Evolutionary conservation across 108 stramenopile species (phyloP).

Genomic region (Nitzschia putrida): DNA sequence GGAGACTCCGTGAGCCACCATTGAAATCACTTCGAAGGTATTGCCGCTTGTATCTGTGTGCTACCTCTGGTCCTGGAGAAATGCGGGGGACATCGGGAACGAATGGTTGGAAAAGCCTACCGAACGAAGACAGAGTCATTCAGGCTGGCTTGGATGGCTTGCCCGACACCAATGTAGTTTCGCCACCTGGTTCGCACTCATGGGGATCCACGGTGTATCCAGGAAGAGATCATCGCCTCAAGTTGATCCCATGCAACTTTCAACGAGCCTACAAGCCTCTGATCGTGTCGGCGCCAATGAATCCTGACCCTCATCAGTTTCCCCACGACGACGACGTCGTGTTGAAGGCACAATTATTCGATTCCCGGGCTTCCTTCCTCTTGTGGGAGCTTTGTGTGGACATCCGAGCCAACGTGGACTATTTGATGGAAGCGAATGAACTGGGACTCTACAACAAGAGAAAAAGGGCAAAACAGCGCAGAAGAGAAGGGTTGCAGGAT

Average conservation of each 20-base stretch:
- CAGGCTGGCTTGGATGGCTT: constrained; percentile 6
- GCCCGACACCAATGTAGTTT: constrained; percentile 23
- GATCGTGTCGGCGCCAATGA: not conserved
- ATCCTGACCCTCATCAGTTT: not conserved
- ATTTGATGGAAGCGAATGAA: constrained; percentile 50
- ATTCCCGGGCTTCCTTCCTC: constrained; percentile 22
- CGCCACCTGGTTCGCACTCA: constrained; percentile 28
- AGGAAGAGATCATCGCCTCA: constrained; percentile 64
- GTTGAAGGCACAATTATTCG: constrained; percentile 38
- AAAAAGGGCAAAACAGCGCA: constrained; percentile 22
- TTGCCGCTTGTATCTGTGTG: constrained; percentile 69
- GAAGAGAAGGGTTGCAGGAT: not conserved
- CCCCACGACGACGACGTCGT: not conserved
- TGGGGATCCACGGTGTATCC: constrained; percentile 72
- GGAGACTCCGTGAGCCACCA: constrained; percentile 70
- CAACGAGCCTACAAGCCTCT: constrained; percentile 27
- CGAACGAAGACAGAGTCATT: constrained; percentile 17
- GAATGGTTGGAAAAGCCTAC: constrained; percentile 73
- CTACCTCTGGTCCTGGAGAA: constrained; percentile 70
- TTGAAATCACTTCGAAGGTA: constrained; percentile 48
- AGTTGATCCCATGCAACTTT: constrained; percentile 48
- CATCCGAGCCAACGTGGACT: constrained; percentile 49
- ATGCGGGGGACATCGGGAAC: constrained; percentile 75
- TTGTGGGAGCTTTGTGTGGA: constrained; percentile 53
- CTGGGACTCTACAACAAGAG: constrained; percentile 43